phyloP scores from a whole-genome alignment of 805 yeast genomes.

The Hanseniaspora thailandica region DNA sequence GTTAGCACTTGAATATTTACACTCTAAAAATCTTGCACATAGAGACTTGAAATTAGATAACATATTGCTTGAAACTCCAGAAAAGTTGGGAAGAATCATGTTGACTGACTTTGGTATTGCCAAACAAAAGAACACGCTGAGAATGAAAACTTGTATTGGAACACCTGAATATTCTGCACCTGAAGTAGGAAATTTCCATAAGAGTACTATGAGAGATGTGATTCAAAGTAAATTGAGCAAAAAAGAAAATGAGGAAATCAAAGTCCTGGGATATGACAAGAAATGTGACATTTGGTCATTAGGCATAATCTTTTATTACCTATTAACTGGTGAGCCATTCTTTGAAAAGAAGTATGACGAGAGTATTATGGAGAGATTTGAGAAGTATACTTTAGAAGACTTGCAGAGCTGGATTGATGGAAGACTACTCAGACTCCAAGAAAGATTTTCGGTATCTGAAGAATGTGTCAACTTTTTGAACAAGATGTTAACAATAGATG shows the following conservation, averaged over 20 bases:
- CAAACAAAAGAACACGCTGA: constrained; percentile 23
- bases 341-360: constrained; percentile 31
- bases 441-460: neutral
- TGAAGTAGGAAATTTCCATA: constrained; percentile 37
- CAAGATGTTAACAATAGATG: neutral
- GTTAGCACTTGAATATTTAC: constrained; percentile 46
- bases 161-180: constrained; percentile 68
- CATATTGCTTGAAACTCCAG: constrained; percentile 43
- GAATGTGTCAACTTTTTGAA: neutral
- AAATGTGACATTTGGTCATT: constrained; percentile 63
- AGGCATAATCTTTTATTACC: constrained; percentile 48
- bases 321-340: constrained; percentile 56
- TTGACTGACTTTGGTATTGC: constrained; percentile 63
- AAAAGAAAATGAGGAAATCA: constrained; percentile 9
- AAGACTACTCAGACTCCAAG: neutral
- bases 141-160: constrained; percentile 44
- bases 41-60: constrained; percentile 60
- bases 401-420: neutral
- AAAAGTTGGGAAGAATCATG: constrained; percentile 41
- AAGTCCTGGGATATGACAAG: constrained; percentile 36
- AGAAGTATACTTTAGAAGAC: neutral
- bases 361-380: neutral
- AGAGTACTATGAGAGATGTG: constrained; percentile 5
- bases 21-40: constrained; percentile 44
- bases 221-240: neutral